Conservation (phyloP, 108 stramenopile species). For the Fragilaria crotonensis region DNA sequence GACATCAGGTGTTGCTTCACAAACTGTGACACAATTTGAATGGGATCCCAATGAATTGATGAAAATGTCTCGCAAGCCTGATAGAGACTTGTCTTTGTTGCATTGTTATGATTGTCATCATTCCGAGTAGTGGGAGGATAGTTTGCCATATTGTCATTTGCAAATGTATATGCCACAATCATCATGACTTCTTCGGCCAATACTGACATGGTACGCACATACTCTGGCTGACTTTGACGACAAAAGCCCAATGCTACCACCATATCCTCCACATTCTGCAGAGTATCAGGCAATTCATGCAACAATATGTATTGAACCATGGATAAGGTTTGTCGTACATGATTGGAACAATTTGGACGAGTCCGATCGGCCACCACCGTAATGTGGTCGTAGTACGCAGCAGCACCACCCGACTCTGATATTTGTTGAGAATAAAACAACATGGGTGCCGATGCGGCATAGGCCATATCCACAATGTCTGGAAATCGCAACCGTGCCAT, state of each 20-base stretch:
- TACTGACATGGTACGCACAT: conserved; percentile 28
- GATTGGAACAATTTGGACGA: conserved; percentile 41
- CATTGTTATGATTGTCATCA: no score
- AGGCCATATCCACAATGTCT: conserved; percentile 58
- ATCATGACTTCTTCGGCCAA: conserved; percentile 69
- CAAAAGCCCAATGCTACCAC: conserved; percentile 38
- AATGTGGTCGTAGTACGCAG: conserved; percentile 77
- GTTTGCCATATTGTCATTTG: conserved; percentile 75
- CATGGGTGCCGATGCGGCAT: conserved; percentile 64
- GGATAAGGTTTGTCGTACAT: conserved; percentile 28
- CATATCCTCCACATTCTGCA: conserved; percentile 12
- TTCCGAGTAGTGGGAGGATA: no score
- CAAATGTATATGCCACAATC: conserved; percentile 80
- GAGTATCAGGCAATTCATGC: conserved; percentile 11
- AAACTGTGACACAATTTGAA: not conserved
- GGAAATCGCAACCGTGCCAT: conserved; percentile 59
- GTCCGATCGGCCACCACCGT: conserved; percentile 44
- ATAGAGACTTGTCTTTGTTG: conserved; percentile 33
- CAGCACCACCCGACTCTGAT: conserved; percentile 21
- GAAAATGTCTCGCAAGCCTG: conserved; percentile 53
- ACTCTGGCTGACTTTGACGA: conserved; percentile 30
- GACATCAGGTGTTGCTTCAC: not conserved
- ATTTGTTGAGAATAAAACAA: conserved; percentile 58
- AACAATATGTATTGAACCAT: conserved; percentile 10
- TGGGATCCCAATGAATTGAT: not conserved